Percentiles rank a stretch among this genome's conserved stretches.
Conservation (phyloP, 2,329 filamentous ascomycete species). For the Hymenoscyphus scutula region DNA sequence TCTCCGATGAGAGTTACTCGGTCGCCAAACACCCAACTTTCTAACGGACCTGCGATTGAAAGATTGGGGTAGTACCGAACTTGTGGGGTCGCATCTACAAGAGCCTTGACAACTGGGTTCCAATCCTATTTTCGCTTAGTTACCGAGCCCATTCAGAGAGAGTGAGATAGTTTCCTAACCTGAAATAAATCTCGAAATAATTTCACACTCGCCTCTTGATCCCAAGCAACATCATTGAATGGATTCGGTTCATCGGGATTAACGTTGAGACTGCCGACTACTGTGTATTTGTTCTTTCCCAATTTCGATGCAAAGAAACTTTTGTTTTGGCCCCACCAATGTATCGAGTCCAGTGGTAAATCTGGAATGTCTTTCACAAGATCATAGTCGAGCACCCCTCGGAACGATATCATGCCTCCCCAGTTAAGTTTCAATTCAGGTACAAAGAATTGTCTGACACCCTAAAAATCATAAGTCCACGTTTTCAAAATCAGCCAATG, state of each 20-base stretch:
- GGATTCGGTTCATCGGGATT: slow-evolving; percentile 20
- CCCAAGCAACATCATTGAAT: slow-evolving; percentile 31
- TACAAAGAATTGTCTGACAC: slow-evolving; percentile 30
- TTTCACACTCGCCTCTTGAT: slow-evolving; percentile 32
- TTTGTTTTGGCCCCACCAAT: slow-evolving; percentile 38
- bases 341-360: slow-evolving; percentile 38
- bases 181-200: slow-evolving; percentile 33
- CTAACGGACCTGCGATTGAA: slow-evolving; percentile 33
- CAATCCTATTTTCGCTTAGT: slow-evolving; percentile 25
- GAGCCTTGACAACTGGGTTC: slow-evolving; percentile 38
- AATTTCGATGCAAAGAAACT: slow-evolving; percentile 36
- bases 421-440: slow-evolving; percentile 36
- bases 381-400: slow-evolving; percentile 38
- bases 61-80: slow-evolving; percentile 39
- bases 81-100: slow-evolving; percentile 36
- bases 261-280: slow-evolving; percentile 34
- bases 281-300: slow-evolving; percentile 34
- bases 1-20: slow-evolving; percentile 39
- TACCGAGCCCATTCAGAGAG: no score
- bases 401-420: slow-evolving; percentile 40
- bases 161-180: no score
- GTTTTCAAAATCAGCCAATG: no score
- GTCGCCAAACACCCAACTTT: slow-evolving; percentile 34
- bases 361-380: slow-evolving; percentile 36
- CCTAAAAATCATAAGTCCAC: slow-evolving; percentile 15